Evolutionary conservation across 345 rosid species (phyloP), one percentile per base, ranked within the genome.

Genomic region (Eucalyptus pauciflora): DNA sequence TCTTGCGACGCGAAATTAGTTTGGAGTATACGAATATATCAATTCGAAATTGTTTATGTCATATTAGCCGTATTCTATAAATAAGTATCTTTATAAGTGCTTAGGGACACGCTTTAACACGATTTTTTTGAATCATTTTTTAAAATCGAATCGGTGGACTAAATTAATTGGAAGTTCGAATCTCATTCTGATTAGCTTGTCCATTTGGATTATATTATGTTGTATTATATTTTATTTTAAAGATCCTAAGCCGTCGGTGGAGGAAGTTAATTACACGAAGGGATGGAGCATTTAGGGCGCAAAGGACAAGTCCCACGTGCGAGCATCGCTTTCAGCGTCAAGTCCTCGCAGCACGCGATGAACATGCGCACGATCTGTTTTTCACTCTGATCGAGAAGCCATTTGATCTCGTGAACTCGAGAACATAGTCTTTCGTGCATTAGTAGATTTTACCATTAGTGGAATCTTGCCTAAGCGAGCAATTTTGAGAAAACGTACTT

Each of bases 1-100:
- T 71, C 4, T 18, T 37, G 27, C 2, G 1, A 10, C 0, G 2
- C 1, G 5, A 18, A 37, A 20, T 76, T 76, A 76, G 3, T 41
- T 76, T 41, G 4, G 7, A 22, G 20, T 37, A 5, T 1, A 10
- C 1, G 3, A 3, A 76, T 76, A 20, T 76, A 37, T 17, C 9
- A 31, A 9, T 69, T 69, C 16, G 37, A 60, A 5, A 60, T 60
- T 60, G 2, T 25, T 24, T 27, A 25, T n/a, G 6, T 31, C 8
- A 6, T 9, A 7, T 33, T 5, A 5, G 3, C 83, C 48, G 24
- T 37, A 20, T 71, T 10, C 25, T 31, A 18, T 71, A 13, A 13
- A 10, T 71, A 10, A 37, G 46, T 18, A 37, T 45, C 4, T 71
- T 71, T 17, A 9, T 18, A 37, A 37, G 83, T 37, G 83, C 83